Evolutionary conservation across 306 rosid genomes (phyloP).

Genomic region (Quercus parvula): DNA sequence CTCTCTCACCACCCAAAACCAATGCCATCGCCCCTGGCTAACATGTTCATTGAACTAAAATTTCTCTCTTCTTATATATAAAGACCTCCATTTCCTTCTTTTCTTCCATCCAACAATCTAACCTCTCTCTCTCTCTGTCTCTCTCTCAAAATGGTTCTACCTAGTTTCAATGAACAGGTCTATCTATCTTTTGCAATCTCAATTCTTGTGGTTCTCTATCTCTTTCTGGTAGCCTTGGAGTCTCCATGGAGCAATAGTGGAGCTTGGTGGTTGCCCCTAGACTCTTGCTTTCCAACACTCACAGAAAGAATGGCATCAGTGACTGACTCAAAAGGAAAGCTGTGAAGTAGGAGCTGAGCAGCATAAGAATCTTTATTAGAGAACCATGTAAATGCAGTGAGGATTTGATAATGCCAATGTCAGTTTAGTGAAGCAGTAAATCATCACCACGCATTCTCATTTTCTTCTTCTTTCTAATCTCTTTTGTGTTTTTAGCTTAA

Average conservation of each 20-base stretch:
- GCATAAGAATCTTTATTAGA: not conserved
- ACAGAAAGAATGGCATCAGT: not conserved
- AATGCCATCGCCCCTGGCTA: not conserved
- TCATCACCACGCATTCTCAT: not conserved
- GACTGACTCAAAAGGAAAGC: not conserved
- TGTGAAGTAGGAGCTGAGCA: not conserved
- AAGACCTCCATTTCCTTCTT: not conserved
- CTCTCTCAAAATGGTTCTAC: not conserved
- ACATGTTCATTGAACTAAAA: not conserved
- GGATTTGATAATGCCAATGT: not conserved
- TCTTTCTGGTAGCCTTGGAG: not conserved
- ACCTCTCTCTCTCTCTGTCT: not conserved
- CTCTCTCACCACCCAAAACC: not conserved
- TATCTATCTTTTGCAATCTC: not conserved
- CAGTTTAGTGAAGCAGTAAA: not conserved
- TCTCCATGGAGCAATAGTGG: not conserved
- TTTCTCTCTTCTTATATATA: not conserved
- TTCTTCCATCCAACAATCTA: not conserved
- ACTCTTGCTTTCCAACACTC: not conserved
- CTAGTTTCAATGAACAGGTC: not conserved
- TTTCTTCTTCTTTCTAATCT: not conserved
- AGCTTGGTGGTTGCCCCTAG: not conserved
- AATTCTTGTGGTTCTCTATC: not conserved
- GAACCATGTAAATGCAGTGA: not conserved
- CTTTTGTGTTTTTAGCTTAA: not conserved